These are phyloP conservation scores for Kwoniella bestiolae DNA, from an alignment of 768 basidiomycete genomes.

Conservation along the genomic window DNA sequence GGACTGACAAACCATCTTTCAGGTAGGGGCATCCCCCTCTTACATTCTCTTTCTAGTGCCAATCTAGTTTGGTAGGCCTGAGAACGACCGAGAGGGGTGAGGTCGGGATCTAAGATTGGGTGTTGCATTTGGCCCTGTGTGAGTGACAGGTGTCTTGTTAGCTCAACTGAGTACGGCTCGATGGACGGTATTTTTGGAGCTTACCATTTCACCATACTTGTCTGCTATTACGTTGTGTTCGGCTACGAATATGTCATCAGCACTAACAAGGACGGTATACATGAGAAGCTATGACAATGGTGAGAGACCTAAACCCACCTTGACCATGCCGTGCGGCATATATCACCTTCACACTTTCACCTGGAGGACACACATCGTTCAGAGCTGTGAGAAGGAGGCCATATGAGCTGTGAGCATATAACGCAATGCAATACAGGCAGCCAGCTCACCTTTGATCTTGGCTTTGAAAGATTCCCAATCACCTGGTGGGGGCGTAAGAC, in stretches of 20 bases:
- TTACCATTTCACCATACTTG: conserved; percentile 18
- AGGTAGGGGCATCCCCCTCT: conserved; percentile 33
- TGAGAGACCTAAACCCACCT: conserved; percentile 19
- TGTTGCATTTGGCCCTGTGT: conserved; percentile 16
- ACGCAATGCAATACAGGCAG: no score
- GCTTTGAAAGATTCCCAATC: conserved; percentile 29
- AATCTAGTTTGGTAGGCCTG: conserved; percentile 27
- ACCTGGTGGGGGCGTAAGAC: conserved; percentile 25
- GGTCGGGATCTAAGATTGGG: conserved; percentile 28
- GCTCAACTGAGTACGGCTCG: neutral
- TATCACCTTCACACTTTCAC: conserved; percentile 35
- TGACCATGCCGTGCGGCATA: conserved; percentile 42
- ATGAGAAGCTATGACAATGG: neutral
- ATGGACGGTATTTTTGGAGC: neutral
- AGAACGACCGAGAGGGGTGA: conserved; percentile 26
- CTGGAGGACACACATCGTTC: conserved; percentile 19
- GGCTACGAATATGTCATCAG: conserved; percentile 11
- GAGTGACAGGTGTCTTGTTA: neutral
- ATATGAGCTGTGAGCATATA: no score
- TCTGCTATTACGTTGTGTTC: conserved; percentile 35
- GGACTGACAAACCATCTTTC: conserved; percentile 32
- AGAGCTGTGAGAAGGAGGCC: conserved; percentile 15
- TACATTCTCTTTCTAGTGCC: conserved; percentile 26
- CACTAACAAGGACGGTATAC: neutral
- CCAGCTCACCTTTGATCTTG: conserved; percentile 27